A percentile compares a stretch with the other conserved stretches of the same genome.
Conservation (phyloP, 805 yeast species). For the Kodamaea hsintzibuensis region DNA sequence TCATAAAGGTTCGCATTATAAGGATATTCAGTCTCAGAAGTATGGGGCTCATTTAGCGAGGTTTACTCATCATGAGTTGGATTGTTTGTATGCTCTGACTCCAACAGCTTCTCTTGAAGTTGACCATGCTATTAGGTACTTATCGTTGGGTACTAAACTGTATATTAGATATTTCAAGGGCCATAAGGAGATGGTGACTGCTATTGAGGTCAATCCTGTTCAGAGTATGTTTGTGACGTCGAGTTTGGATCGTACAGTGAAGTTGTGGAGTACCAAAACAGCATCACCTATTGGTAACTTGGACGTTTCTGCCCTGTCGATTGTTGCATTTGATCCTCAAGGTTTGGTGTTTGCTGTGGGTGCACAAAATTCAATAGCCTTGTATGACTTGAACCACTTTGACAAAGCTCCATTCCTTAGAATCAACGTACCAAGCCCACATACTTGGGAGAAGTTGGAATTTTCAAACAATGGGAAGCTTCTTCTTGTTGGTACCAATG, state of each 20-base stretch:
- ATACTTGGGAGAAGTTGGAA: constrained; percentile 49
- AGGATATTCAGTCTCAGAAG: constrained; percentile 78
- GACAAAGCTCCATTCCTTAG: constrained; percentile 56
- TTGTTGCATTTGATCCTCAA: constrained; percentile 78
- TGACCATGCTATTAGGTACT: constrained; percentile 72
- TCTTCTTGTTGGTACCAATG: constrained; percentile 57
- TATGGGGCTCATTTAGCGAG: constrained; percentile 89
- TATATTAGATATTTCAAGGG: constrained; percentile 86
- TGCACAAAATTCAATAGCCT: constrained; percentile 26
- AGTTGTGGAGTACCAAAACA: constrained; percentile 83
- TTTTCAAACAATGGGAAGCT: constrained; percentile 77
- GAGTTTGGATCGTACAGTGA: constrained; percentile 74
- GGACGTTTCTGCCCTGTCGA: constrained; percentile 53
- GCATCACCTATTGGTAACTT: constrained; percentile 61
- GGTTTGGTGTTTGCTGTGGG: constrained; percentile 79
- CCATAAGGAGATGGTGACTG: constrained; percentile 74
- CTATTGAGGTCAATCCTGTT: constrained; percentile 71
- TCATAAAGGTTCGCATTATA: constrained; percentile 63
- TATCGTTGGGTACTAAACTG: constrained; percentile 74
- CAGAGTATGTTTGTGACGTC: constrained; percentile 65
- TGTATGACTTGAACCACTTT: constrained; percentile 63
- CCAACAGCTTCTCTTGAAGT: constrained; percentile 37
- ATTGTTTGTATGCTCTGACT: constrained; percentile 83
- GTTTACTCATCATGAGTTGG: constrained; percentile 72
- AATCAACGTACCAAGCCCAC: background rate